A percentile compares a stretch with the other conserved stretches of the same genome.
Evolutionary conservation across 441 rosid genomes (phyloP).

Genomic region (Adansonia gregorii): DNA sequence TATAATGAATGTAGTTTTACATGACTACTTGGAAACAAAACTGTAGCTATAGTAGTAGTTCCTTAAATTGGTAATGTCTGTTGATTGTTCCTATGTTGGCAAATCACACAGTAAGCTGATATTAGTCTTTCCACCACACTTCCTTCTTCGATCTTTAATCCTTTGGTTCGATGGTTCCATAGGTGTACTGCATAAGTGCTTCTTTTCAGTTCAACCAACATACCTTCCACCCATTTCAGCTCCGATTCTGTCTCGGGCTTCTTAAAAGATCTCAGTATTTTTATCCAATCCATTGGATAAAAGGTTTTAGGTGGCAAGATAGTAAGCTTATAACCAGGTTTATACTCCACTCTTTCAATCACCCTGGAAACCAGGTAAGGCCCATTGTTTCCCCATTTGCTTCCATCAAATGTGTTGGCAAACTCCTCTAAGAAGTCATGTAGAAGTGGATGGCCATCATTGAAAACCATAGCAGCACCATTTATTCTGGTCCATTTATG

Average conservation of each 20-base stretch:
- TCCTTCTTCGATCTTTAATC: slow-evolving; percentile 45
- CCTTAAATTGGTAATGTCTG: not conserved
- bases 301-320: slow-evolving; percentile 45
- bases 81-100: slow-evolving; percentile 26
- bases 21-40: not conserved
- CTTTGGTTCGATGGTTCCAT: slow-evolving; percentile 51
- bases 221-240: slow-evolving; percentile 40
- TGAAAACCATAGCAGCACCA: slow-evolving; percentile 44
- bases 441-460: slow-evolving; percentile 38
- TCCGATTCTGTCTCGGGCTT: slow-evolving; percentile 42
- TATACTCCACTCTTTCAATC: slow-evolving; percentile 35
- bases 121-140: slow-evolving; percentile 48
- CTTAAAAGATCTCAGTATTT: slow-evolving; percentile 44
- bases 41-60: not conserved
- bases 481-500: slow-evolving; percentile 45
- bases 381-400: slow-evolving; percentile 45
- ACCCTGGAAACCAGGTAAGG: slow-evolving; percentile 51
- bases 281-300: slow-evolving; percentile 49
- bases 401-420: slow-evolving; percentile 40
- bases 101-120: slow-evolving; percentile 39
- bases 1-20: not conserved
- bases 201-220: slow-evolving; percentile 31
- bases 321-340: slow-evolving; percentile 36
- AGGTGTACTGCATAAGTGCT: slow-evolving; percentile 47
- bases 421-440: slow-evolving; percentile 39